Base-by-base conservation (phyloP, 139 green algal genomes). In the Chlorella sp. region DNA sequence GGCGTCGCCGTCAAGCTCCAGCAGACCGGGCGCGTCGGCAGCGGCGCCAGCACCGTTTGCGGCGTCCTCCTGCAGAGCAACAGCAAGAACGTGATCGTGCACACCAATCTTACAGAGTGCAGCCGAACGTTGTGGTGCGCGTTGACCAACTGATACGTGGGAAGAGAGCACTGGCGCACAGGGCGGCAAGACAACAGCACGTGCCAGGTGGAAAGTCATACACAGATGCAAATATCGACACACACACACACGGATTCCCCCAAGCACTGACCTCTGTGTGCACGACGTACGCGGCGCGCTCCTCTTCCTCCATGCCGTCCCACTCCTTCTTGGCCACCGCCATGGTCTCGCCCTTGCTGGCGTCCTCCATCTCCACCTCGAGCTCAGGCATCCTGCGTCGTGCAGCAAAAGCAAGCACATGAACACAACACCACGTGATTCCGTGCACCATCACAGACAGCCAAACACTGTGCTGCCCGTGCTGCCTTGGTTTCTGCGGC, bases 211-310 rank as follows among this genome's bases (percentile, higher is more conserved):
- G 10, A 55, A 10, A 55, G 42, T 55, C 10, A 55, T 17, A 26
- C 30, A 1, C 62, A 62, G 33, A 31, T 64, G 33, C 49, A 32
- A 36, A 27, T 24, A 3, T 34, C 32, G 63, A 42, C 55, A 70
- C 51, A 20, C 59, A 34, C 29, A 67, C 4, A 36, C 30, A 31
- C 27, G 29, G 62, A 30, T 49, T 74, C 49, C 2, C 75, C 27
- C 35, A 51, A 29, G 67, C 74, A 23, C 32, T 50, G 32, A 34
- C 42, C 62, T 67, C 55, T 29, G 31, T 74, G 70, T 76, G 49
- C 62, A 67, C 64, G 42, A 35, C 69, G 14, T 30, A 68, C 31
- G 29, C 50, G 65, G 61, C 65, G 67, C 77, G 72, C 22, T 71
- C 35, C 31, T 77, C 74, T 17, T 31, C 17, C 3, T 62, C 62